Evolutionary conservation across 2,329 filamentous ascomycete genomes (phyloP), one percentile per base, ranked within the genome.

Genomic region (Phyllachora maydis): DNA sequence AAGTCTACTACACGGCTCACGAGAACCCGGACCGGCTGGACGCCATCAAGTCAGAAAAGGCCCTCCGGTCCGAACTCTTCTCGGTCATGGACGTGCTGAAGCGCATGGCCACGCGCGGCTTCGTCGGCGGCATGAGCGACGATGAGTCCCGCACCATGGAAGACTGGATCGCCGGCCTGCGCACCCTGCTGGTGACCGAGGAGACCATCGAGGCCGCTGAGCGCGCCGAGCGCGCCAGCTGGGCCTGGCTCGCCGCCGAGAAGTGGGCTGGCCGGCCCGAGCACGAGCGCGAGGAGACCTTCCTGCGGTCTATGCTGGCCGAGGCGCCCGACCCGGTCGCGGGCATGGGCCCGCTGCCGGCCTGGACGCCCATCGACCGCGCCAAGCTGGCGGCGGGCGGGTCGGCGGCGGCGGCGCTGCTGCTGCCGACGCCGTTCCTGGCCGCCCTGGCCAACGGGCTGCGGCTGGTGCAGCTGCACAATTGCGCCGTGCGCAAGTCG

Each of bases 1-100:
- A 90, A 50, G 73, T 90, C 38, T 98, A 95, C 51, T 95, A 98
- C 49, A 93, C 83, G 0, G 66, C 81, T 4, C 88, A 95, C 42
- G 77, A 90, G 39, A 63, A 83, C 25, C 81, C 83, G 2, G 74
- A 88, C 35, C 71, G 78, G 18, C 56, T 95, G 11, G 79, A 88
- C 39, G 56, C 74, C 14, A 90, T 95, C 48, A 83, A 79, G 46
- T 70, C 79, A 1, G 88, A 98, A 45, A 78, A 74, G 31, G 64
- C 76, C 33, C 74, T 98, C 22, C 71, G 88, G 19, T 60, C 74
- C 23, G 85, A 95, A 37, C 54, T 95, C 6, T 65, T 92, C 19
- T 65, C 68, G 27, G 78, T 92, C 19, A 70, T 98, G 46, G 88
- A 98, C 35, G 72, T 90, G 3, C 54, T 98, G 25, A 92, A 91